phyloP scores from a whole-genome alignment of 805 yeast species.

The Aciculoconidium aculeatum region DNA sequence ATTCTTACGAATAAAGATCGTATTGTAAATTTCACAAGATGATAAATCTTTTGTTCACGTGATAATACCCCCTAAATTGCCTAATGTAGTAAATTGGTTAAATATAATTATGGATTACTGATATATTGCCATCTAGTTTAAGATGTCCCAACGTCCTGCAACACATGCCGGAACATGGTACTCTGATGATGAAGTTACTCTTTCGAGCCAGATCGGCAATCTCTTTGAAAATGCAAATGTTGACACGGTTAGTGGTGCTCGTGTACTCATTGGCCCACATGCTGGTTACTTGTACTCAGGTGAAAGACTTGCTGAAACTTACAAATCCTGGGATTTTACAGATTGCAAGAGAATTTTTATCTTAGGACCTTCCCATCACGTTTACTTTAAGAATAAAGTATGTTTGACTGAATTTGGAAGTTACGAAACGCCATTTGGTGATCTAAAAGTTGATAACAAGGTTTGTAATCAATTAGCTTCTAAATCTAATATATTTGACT shows the following conservation, averaged over 20 bases:
- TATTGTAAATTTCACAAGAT: no score
- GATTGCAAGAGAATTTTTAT: conserved; percentile 62
- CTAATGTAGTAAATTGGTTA: no score
- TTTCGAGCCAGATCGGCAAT: conserved; percentile 46
- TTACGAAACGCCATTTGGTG: conserved; percentile 83
- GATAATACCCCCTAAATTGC: no score
- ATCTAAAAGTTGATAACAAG: conserved; percentile 57
- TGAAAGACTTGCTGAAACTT: conserved; percentile 67
- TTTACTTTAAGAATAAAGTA: conserved; percentile 62
- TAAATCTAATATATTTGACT: conserved; percentile 38
- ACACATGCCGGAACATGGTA: conserved; percentile 96
- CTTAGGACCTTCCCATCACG: conserved; percentile 91
- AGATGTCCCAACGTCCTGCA: conserved; percentile 48
- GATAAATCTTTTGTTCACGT: no score
- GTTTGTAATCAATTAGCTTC: conserved; percentile 29
- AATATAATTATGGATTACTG: conserved; percentile 8
- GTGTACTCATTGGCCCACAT: conserved; percentile 50
- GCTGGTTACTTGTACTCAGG: conserved; percentile 92
- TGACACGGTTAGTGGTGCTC: conserved; percentile 26
- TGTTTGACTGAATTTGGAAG: conserved; percentile 44
- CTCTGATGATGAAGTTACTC: conserved; percentile 33
- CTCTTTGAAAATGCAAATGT: conserved; percentile 37
- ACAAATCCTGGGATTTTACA: conserved; percentile 59
- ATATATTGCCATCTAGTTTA: conserved; percentile 2
- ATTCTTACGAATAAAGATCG: no score